These are phyloP conservation scores for Trametes meyenii DNA, from an alignment of 768 basidiomycete genomes.

Conservation along the genomic window DNA sequence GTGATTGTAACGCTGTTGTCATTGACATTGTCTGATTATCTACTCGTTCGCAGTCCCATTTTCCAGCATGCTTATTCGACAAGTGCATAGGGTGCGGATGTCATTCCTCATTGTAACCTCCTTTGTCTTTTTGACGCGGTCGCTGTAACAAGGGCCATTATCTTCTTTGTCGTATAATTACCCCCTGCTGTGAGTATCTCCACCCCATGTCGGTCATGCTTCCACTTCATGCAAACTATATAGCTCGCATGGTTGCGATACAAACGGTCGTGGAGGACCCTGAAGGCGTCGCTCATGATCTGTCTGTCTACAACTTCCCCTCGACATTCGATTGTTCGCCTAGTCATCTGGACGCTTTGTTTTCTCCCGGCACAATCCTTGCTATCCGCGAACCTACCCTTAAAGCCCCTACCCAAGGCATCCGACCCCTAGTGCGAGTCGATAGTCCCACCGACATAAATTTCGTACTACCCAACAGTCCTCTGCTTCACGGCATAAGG, in stretches of 20 bases:
- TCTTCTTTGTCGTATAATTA: constrained; percentile 22
- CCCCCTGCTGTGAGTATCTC: constrained; percentile 15
- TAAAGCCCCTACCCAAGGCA: constrained; percentile 23
- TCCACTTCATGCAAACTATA: no score
- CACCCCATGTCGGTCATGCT: not conserved
- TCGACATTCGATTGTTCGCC: constrained; percentile 22
- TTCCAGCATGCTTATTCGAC: constrained; percentile 18
- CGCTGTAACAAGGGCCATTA: constrained; percentile 5
- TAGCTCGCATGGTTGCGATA: constrained; percentile 16
- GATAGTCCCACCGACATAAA: constrained; percentile 37
- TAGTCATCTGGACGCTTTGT: constrained; percentile 31
- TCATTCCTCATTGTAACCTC: not conserved
- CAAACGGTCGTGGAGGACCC: constrained; percentile 32
- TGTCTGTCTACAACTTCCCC: constrained; percentile 35
- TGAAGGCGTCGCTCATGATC: constrained; percentile 24
- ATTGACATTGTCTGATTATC: not conserved
- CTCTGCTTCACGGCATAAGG: constrained; percentile 9
- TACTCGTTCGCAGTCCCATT: not conserved
- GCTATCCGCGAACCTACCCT: constrained; percentile 38
- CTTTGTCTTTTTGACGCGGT: not conserved
- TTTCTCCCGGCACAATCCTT: constrained; percentile 33
- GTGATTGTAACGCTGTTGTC: not conserved
- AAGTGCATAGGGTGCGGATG: constrained; percentile 9
- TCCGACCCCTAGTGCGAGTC: constrained; percentile 28
- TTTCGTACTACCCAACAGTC: constrained; percentile 22